phyloP scores from a whole-genome alignment of 306 rosid genomes.

The Hippophae rhamnoides region DNA sequence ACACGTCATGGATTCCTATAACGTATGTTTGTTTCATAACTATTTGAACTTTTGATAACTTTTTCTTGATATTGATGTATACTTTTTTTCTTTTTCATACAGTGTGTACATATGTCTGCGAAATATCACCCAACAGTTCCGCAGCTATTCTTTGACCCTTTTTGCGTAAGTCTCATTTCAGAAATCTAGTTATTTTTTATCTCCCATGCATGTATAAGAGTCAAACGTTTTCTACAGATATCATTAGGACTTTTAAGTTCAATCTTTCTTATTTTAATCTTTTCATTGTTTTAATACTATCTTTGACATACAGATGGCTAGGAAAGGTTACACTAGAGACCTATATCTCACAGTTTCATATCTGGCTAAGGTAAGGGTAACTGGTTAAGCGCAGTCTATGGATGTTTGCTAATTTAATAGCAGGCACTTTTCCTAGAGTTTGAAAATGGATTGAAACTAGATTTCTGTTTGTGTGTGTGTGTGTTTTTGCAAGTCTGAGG shows the following conservation, averaged over 20 bases:
- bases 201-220: neutral
- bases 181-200: slow-evolving; percentile 2
- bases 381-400: slow-evolving; percentile 3
- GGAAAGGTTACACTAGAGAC: slow-evolving; percentile 96
- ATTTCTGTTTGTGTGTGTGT: neutral
- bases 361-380: slow-evolving; percentile 78
- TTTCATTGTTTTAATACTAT: neutral
- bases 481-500: neutral
- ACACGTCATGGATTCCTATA: slow-evolving; percentile 58
- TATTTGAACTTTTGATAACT: slow-evolving; percentile 10
- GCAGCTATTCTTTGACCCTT: slow-evolving; percentile 67
- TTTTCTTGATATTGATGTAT: slow-evolving; percentile 12
- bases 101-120: slow-evolving; percentile 85
- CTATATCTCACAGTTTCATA: slow-evolving; percentile 91
- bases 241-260: slow-evolving; percentile 6
- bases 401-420: neutral
- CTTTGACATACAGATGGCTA: slow-evolving; percentile 62
- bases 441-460: neutral
- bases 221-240: slow-evolving; percentile 7
- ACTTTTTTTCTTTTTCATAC: slow-evolving; percentile 19
- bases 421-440: neutral
- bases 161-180: slow-evolving; percentile 60
- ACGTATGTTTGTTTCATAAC: neutral
- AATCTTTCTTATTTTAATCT: slow-evolving; percentile 3
- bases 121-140: slow-evolving; percentile 71